phyloP scores from a whole-genome alignment of 352 stramenopile species.

The Nothophytophthora sp. region DNA sequence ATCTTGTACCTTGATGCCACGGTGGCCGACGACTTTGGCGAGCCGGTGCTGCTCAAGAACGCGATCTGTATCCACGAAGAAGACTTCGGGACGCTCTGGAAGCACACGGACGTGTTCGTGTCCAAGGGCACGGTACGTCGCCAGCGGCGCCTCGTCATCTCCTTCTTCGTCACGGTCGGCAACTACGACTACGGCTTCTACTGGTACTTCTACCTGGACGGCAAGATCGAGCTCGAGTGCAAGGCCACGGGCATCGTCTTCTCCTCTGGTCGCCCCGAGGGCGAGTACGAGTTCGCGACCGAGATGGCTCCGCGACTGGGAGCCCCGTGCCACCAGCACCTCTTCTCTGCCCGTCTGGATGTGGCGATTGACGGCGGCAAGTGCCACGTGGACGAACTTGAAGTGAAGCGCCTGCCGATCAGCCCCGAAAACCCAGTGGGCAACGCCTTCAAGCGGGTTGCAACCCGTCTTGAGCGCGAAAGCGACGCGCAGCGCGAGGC shows the following conservation, averaged over 20 bases:
- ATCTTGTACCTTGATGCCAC: slow-evolving; percentile 87
- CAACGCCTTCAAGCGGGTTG: slow-evolving; percentile 55
- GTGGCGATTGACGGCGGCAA: slow-evolving; percentile 69
- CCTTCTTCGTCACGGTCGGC: slow-evolving; percentile 81
- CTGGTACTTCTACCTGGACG: slow-evolving; percentile 73
- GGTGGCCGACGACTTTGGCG: slow-evolving; percentile 52
- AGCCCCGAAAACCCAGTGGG: slow-evolving; percentile 51
- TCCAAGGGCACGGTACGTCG: slow-evolving; percentile 39
- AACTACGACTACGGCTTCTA: slow-evolving; percentile 88
- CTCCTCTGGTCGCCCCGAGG: slow-evolving; percentile 58
- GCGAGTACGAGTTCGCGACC: slow-evolving; percentile 45
- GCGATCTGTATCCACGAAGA: slow-evolving; percentile 87
- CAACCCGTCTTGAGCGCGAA: slow-evolving; percentile 55
- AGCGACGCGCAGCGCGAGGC: slow-evolving; percentile 42
- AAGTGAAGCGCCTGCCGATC: slow-evolving; percentile 47
- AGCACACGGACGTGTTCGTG: slow-evolving; percentile 51
- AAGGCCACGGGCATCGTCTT: slow-evolving; percentile 78
- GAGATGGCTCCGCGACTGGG: slow-evolving; percentile 62
- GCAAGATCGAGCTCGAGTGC: slow-evolving; percentile 79
- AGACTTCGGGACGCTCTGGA: slow-evolving; percentile 76
- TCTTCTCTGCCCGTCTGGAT: slow-evolving; percentile 77
- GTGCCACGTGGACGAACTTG: slow-evolving; percentile 48
- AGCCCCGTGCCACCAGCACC: slow-evolving; percentile 70
- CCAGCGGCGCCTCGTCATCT: slow-evolving; percentile 72
- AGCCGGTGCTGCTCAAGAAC: slow-evolving; percentile 61